A percentile compares a stretch with the other conserved stretches of the same genome.
These are phyloP conservation scores for Sutorius australiensis DNA, from an alignment of 768 basidiomycete genomes.

Conservation along the genomic window DNA sequence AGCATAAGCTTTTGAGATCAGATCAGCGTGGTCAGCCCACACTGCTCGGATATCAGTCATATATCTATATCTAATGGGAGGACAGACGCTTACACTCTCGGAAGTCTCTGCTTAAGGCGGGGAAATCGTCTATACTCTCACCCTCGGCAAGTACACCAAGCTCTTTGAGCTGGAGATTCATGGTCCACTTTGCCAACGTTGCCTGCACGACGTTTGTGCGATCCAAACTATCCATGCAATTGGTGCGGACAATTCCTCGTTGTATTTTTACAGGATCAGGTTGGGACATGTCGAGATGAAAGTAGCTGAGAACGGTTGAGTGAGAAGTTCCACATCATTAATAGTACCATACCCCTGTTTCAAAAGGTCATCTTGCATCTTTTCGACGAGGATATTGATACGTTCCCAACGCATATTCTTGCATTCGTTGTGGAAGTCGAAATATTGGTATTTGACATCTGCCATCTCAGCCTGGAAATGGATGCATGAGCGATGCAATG, in stretches of 20 bases:
- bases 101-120: constrained; percentile 75
- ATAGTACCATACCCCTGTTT: constrained; percentile 53
- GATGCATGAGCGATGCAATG: neutral
- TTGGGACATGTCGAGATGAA: constrained; percentile 56
- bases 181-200: constrained; percentile 79
- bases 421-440: constrained; percentile 97
- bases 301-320: constrained; percentile 53
- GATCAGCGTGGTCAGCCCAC: constrained; percentile 97
- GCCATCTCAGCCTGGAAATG: constrained; percentile 53
- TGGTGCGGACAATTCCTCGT: constrained; percentile 79
- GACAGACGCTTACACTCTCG: constrained; percentile 66
- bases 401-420: constrained; percentile 93
- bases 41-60: constrained; percentile 46
- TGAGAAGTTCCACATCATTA: neutral
- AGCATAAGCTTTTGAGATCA: constrained; percentile 84
- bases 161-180: constrained; percentile 72
- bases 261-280: constrained; percentile 56
- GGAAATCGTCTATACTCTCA: constrained; percentile 78
- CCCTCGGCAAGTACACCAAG: constrained; percentile 67
- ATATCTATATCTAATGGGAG: neutral
- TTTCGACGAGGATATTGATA: constrained; percentile 76
- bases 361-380: constrained; percentile 64
- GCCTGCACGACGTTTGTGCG: constrained; percentile 97
- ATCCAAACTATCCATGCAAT: constrained; percentile 97
- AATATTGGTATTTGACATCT: constrained; percentile 84